A percentile compares a stretch with the other conserved stretches of the same genome.
These are phyloP conservation scores for Pichia membranifaciens DNA, from an alignment of 805 yeast species.

Conservation along the genomic window DNA sequence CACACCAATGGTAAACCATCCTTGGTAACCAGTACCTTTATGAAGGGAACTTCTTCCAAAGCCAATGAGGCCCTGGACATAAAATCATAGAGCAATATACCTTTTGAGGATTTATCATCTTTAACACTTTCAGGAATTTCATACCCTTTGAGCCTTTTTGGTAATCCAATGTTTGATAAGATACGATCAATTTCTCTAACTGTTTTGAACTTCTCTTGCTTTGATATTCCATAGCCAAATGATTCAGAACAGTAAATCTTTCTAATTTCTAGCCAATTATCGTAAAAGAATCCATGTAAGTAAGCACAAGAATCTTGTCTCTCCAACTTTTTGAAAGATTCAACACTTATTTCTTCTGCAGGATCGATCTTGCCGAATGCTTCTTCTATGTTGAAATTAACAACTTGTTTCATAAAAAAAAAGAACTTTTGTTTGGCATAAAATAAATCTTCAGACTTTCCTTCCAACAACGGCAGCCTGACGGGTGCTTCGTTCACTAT, in stretches of 20 bases:
- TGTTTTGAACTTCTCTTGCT: slow-evolving; percentile 20
- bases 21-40: slow-evolving; percentile 58
- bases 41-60: slow-evolving; percentile 43
- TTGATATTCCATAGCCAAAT: slow-evolving; percentile 10
- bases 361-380: slow-evolving; percentile 9
- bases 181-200: slow-evolving; percentile 42
- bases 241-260: slow-evolving; percentile 19
- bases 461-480: slow-evolving; percentile 50
- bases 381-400: slow-evolving; percentile 15
- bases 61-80: slow-evolving; percentile 61
- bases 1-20: slow-evolving; percentile 72
- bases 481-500: slow-evolving; percentile 79
- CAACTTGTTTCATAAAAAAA: slow-evolving; percentile 34
- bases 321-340: background rate
- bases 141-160: slow-evolving; percentile 48
- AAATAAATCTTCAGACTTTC: slow-evolving; percentile 37
- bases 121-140: slow-evolving; percentile 51
- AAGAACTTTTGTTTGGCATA: slow-evolving; percentile 36
- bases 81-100: slow-evolving; percentile 58
- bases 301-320: slow-evolving; percentile 11
- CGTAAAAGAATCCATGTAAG: slow-evolving; percentile 45
- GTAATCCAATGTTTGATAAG: slow-evolving; percentile 51
- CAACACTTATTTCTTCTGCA: background rate
- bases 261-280: slow-evolving; percentile 37
- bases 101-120: slow-evolving; percentile 40